Base-by-base conservation (phyloP, 2,329 filamentous ascomycete species). In the Chrysoporthe cubensis region DNA sequence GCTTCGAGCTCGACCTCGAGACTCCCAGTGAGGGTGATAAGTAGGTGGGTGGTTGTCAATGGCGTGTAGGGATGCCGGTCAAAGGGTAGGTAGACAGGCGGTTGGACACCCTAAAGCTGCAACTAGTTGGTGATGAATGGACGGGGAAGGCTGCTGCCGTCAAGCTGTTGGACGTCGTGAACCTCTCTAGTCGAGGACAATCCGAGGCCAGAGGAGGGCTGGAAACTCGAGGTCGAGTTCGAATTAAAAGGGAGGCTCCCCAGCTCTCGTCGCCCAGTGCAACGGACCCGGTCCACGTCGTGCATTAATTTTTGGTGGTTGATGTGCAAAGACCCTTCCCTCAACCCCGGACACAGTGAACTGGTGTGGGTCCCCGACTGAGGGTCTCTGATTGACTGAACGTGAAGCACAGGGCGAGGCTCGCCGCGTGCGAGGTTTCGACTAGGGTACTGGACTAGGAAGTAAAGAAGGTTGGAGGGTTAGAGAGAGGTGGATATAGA, bases 61-160 rank as follows among this genome's bases (percentile, higher is more conserved):
- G 70, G 71, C 75, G 73, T 74, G 71, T 68, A 72, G 68, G 70
- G 71, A 73, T 72, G 67, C 56, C 37, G 56, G 16, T 69, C 69
- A 67, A 54, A 54, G 54, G 58, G 65, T 68, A 44, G n/a, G 57
- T 67, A 69, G 62, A 67, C 37, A 40, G 37, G 9, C 37, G 66
- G 56, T 60, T 63, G 61, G 69, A 65, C 70, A 71, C 77, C 70
- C 71, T 71, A 77, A 79, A 76, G 76, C 75, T 77, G 74, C 75
- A 77, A 74, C 69, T 71, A 62, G 68, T 62, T 66, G 21, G 68
- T 70, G 67, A 66, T 70, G 71, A 66, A 64, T 60, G 64, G 60
- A 67, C 52, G 42, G 21, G 16, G 16, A 65, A 69, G 65, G 60
- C 60, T 65, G 58, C 52, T n/a, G 66, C 56, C 61, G 61, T 62